Conservation (phyloP, 2,329 filamentous ascomycete species). For the Aspergillus floridensis region DNA sequence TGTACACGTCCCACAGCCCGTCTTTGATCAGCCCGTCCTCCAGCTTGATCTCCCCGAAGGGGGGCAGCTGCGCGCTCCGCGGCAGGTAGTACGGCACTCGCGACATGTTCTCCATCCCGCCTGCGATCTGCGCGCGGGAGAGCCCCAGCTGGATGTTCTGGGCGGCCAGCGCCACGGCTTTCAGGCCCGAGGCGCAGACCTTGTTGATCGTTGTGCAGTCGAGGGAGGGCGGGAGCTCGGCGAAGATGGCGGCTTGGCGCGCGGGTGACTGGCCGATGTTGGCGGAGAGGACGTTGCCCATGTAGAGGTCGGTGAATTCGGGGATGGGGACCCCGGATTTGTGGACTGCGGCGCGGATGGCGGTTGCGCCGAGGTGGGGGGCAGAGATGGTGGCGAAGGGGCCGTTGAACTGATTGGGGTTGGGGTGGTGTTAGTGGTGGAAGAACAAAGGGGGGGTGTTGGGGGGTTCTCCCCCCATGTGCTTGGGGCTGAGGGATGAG, state of each 20-base stretch:
- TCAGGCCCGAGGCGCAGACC: constrained; percentile 92
- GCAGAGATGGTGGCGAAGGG: constrained; percentile 79
- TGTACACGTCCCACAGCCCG: constrained; percentile 93
- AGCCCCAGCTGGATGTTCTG: constrained; percentile 93
- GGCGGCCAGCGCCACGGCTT: constrained; percentile 84
- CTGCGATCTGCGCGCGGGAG: constrained; percentile 82
- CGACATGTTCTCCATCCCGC: constrained; percentile 98
- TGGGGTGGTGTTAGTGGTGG: neutral
- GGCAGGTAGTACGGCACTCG: constrained; percentile 87
- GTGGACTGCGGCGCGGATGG: constrained; percentile 85
- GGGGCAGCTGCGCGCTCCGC: constrained; percentile 74
- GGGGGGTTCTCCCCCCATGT: too few relatives aligned
- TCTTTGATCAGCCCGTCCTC: constrained; percentile 94
- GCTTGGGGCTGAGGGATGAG: too few relatives aligned
- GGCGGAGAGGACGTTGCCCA: constrained; percentile 90
- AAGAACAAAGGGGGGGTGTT: neutral
- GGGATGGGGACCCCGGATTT: constrained; percentile 79
- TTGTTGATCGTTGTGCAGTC: constrained; percentile 97
- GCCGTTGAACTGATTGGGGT: constrained; percentile 77
- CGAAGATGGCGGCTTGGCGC: constrained; percentile 84
- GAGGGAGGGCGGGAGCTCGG: constrained; percentile 74
- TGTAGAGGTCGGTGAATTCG: constrained; percentile 89
- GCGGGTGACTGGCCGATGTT: constrained; percentile 86
- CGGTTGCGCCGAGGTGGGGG: constrained; percentile 82
- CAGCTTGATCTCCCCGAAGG: constrained; percentile 83